Evolutionary conservation across 176 grass and related monocot species (phyloP).

Genomic region (Cenchrus americanus): DNA sequence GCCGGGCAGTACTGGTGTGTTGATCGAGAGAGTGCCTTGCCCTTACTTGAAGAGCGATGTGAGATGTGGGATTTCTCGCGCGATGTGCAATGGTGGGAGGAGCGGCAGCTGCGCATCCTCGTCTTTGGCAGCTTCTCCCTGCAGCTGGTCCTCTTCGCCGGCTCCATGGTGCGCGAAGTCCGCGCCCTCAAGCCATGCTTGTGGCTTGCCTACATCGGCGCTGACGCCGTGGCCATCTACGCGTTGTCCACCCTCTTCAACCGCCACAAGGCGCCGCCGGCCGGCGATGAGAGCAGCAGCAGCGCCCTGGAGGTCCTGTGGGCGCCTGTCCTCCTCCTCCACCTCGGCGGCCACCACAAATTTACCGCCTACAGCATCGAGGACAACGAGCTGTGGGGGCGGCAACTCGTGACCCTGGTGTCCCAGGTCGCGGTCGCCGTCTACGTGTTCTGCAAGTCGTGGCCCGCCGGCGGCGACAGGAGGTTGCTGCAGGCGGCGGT

Average conservation of each 20-base stretch:
- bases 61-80: no score
- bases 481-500: background rate
- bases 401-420: background rate
- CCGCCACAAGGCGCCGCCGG: background rate
- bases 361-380: constrained; percentile 4
- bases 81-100: no score
- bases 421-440: background rate
- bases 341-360: background rate
- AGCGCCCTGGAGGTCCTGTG: background rate
- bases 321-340: constrained; percentile 14
- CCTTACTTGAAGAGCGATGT: no score
- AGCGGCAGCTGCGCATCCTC: no score
- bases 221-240: background rate
- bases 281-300: background rate
- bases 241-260: background rate
- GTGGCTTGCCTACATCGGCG: background rate
- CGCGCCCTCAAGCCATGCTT: background rate
- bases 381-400: constrained; percentile 2
- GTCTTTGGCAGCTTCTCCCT: background rate
- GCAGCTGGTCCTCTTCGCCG: background rate
- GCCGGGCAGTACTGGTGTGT: no score
- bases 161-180: background rate
- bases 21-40: no score
- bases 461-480: background rate
- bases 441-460: background rate